Evolutionary conservation across 352 stramenopile genomes (phyloP).

Genomic region (Pythium dissotocum): DNA sequence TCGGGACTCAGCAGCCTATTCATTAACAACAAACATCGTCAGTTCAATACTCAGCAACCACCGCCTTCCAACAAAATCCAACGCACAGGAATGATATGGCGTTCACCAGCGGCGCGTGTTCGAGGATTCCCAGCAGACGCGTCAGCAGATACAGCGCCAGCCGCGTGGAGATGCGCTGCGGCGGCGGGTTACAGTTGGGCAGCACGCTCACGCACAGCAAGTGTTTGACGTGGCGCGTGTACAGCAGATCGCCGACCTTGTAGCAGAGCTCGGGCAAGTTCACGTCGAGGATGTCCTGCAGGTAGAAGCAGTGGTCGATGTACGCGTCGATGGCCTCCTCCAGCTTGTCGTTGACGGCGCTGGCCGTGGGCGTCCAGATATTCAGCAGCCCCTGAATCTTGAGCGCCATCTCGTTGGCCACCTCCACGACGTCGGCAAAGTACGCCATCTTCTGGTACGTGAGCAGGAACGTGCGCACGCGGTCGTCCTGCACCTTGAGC

Average conservation of each 20-base stretch:
- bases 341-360: constrained; percentile 62
- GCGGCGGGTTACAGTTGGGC: constrained; percentile 70
- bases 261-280: constrained; percentile 84
- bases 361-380: constrained; percentile 38
- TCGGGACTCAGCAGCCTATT: constrained; percentile 61
- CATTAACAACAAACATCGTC: not conserved
- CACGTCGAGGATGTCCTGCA: constrained; percentile 84
- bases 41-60: not conserved
- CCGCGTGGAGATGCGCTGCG: constrained; percentile 73
- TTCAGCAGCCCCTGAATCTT: constrained; percentile 79
- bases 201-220: constrained; percentile 73
- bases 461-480: constrained; percentile 76
- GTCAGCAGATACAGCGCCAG: constrained; percentile 80
- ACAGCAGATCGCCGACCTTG: constrained; percentile 75
- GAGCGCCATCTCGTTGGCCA: constrained; percentile 71
- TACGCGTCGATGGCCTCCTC: constrained; percentile 80
- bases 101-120: constrained; percentile 83
- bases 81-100: constrained; percentile 74
- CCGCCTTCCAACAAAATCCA: not conserved
- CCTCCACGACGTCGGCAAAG: constrained; percentile 80
- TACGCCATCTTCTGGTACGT: constrained; percentile 74
- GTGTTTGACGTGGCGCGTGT: constrained; percentile 63
- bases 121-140: constrained; percentile 66
- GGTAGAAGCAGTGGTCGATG: constrained; percentile 84
- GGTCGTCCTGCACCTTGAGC: constrained; percentile 71